Evolutionary conservation across 352 stramenopile genomes (phyloP), one percentile per base, ranked within the genome.

Genomic region (Pythium dissimile): DNA sequence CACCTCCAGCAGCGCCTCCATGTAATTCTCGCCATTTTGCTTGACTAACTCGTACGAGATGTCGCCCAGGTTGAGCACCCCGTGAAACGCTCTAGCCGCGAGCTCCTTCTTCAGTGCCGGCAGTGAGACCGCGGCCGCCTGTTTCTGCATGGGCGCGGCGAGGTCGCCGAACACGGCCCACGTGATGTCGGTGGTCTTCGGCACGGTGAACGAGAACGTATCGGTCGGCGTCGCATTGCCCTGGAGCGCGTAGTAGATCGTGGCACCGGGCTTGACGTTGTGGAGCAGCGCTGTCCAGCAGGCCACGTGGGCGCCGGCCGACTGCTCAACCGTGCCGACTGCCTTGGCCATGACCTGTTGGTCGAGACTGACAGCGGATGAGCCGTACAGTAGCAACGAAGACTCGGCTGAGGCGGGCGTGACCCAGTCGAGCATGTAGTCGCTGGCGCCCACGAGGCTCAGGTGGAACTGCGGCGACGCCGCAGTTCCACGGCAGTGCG

Each of bases 131-230:
- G 68, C 82, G 15, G 82, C 74, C 4, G 80, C 82, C 5, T 75
- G 64, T 9, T 72, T 73, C 47, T 86, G 70, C 54, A 84, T 64
- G 0, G 76, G 73, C 0, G 77, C 75, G 0, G 74, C 80, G 52
- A 92, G 66, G 38, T 92, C 82, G 4, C 82, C 82, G 66, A 90
- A 92, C 38, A 92, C 76, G 0, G 78, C 82, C 82, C 82, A 92
- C 61, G 80, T 88, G 38, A 84, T 72, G 30, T n/a, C n/a, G n/a
- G 67, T 63, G 27, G 39, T 55, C 3, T 47, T 46, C 0, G 78
- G 72, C 12, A 77, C 65, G n/a, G 72, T 79, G 47, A 88, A 88
- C 62, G 71, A 84, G 50, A 12, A 38, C 16, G 16, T 43, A n/a
- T 16, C 23, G 30, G 11, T 20, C 42, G 54, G 43, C 7, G 34